These are phyloP conservation scores for Roridomyces roridus DNA, from an alignment of 768 basidiomycete genomes.

Conservation along the genomic window DNA sequence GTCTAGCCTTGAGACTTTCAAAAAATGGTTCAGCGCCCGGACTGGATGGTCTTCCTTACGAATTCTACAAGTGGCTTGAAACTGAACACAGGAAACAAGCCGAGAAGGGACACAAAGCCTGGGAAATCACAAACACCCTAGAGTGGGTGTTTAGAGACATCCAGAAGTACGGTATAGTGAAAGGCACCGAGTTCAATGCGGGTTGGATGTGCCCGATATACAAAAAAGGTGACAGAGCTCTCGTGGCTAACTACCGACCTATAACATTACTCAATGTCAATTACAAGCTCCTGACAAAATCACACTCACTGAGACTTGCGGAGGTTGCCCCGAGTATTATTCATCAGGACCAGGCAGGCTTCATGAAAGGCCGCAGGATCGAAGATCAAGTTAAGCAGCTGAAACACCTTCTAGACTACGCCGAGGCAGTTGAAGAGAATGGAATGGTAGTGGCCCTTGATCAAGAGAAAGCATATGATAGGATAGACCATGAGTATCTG, in stretches of 20 bases:
- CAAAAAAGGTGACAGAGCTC: conserved; percentile 7
- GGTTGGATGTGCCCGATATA: conserved; percentile 20
- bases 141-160: conserved; percentile 4
- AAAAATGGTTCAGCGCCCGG: conserved; percentile 13
- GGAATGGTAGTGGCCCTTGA: background rate
- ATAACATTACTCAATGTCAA: conserved; percentile 10
- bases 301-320: conserved; percentile 15
- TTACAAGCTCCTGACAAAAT: conserved; percentile 12
- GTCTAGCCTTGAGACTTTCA: too few relatives aligned
- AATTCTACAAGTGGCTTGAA: conserved; percentile 19
- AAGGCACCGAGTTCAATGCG: conserved; percentile 4
- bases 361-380: conserved; percentile 29
- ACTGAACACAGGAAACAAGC: background rate
- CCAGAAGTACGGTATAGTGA: background rate
- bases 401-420: conserved; percentile 18
- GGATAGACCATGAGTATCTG: conserved; percentile 6
- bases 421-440: conserved; percentile 17
- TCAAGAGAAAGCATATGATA: conserved; percentile 6
- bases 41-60: conserved; percentile 25
- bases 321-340: conserved; percentile 12
- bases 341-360: conserved; percentile 35
- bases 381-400: conserved; percentile 30
- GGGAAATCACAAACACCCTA: conserved; percentile 18
- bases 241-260: conserved; percentile 1
- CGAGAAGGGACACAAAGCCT: background rate